Percentiles rank a stretch among this genome's conserved stretches.
Evolutionary conservation across 2,329 filamentous ascomycete genomes (phyloP).

Genomic region (Colletotrichum limetticola): DNA sequence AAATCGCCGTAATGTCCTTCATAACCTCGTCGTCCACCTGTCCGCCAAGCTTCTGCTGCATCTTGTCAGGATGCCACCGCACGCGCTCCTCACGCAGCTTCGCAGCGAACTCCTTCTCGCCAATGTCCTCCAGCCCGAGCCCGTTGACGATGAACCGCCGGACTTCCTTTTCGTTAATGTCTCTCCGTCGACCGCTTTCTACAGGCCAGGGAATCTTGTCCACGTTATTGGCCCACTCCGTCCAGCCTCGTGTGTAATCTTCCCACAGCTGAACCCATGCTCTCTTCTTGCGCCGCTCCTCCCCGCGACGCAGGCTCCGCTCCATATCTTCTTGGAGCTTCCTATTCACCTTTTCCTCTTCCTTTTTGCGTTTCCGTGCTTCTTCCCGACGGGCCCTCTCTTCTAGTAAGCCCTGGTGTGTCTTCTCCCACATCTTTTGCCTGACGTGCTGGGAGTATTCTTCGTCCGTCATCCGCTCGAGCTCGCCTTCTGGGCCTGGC

Average conservation of each 20-base stretch:
- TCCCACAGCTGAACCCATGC: constrained; percentile 71
- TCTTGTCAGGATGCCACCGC: constrained; percentile 97
- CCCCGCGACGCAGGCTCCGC: constrained; percentile 73
- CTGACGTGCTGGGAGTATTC: constrained; percentile 91
- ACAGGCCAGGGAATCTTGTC: constrained; percentile 78
- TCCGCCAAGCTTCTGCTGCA: constrained; percentile 86
- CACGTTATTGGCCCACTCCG: constrained; percentile 56
- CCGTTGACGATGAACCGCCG: constrained; percentile 74
- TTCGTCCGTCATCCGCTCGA: constrained; percentile 92
- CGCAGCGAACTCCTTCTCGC: constrained; percentile 57
- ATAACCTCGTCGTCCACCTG: constrained; percentile 78
- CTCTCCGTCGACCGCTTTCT: constrained; percentile 64
- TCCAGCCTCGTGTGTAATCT: constrained; percentile 74
- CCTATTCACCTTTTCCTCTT: constrained; percentile 60
- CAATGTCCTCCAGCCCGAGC: constrained; percentile 52
- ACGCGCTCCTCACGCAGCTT: constrained; percentile 85
- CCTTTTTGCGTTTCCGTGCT: constrained; percentile 60
- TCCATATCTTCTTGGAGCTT: constrained; percentile 67
- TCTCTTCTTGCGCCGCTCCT: constrained; percentile 67
- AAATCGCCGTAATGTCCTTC: constrained; percentile 86
- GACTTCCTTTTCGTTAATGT: constrained; percentile 70
- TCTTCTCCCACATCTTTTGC: constrained; percentile 94
- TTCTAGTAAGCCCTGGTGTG: constrained; percentile 83
- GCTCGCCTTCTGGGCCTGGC: constrained; percentile 59
- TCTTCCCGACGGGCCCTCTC: constrained; percentile 74